phyloP scores from a whole-genome alignment of 345 rosid genomes.

The Erucastrum elatum region DNA sequence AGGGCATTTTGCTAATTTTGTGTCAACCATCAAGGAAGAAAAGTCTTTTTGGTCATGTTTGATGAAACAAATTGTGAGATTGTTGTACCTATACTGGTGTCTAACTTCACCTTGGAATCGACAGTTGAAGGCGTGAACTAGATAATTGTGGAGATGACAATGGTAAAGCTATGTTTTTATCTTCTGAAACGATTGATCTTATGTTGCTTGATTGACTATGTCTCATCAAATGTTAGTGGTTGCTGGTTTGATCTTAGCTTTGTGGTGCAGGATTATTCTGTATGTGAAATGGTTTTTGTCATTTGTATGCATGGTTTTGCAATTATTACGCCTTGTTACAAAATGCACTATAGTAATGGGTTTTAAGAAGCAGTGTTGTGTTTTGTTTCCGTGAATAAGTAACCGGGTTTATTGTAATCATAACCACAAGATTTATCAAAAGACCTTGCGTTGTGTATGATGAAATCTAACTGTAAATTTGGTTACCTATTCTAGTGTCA shows the following conservation, averaged over 20 bases:
- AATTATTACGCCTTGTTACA: background rate
- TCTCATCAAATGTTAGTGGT: background rate
- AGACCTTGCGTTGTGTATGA: background rate
- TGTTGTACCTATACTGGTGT: background rate
- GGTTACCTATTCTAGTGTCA: background rate
- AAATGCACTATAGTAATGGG: background rate
- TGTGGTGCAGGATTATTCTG: background rate
- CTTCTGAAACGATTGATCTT: background rate
- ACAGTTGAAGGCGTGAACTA: background rate
- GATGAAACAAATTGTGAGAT: background rate
- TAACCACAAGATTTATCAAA: background rate
- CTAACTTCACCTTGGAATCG: background rate
- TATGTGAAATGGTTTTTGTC: background rate
- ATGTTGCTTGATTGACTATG: background rate
- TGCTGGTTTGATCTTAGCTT: background rate
- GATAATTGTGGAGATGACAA: background rate
- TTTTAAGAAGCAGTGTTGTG: slow-evolving; percentile 7
- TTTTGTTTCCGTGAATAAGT: background rate
- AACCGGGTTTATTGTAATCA: background rate
- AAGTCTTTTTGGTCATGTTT: background rate
- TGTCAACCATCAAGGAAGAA: slow-evolving; percentile 8
- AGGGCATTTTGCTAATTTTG: background rate
- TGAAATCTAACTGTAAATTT: background rate
- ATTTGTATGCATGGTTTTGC: background rate
- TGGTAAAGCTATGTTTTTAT: background rate